These are phyloP conservation scores for Ochetophila trinervis DNA, from an alignment of 306 rosid species.

Conservation along the genomic window DNA sequence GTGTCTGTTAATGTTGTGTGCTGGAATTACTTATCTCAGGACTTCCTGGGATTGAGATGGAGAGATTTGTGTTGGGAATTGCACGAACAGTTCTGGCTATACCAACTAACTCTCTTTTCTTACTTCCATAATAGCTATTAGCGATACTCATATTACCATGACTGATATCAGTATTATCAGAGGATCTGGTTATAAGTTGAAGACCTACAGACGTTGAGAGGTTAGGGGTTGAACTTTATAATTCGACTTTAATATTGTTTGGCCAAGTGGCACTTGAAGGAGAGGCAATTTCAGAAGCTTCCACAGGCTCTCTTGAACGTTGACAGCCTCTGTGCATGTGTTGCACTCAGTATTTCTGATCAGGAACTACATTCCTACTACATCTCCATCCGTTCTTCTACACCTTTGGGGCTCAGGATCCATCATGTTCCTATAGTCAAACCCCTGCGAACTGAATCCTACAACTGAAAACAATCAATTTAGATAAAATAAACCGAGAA, in stretches of 20 bases:
- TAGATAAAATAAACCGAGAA: slow-evolving; percentile 14
- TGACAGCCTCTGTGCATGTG: slow-evolving; percentile 88
- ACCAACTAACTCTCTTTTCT: slow-evolving; percentile 14
- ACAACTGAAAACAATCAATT: slow-evolving; percentile 34
- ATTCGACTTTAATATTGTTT: slow-evolving; percentile 19
- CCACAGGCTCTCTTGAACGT: slow-evolving; percentile 99
- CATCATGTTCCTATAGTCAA: slow-evolving; percentile 34
- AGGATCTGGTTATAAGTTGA: slow-evolving; percentile 30
- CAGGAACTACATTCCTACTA: slow-evolving; percentile 37
- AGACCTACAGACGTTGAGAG: slow-evolving; percentile 27
- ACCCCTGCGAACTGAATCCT: slow-evolving; percentile 34
- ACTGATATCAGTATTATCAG: slow-evolving; percentile 1
- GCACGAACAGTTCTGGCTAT: slow-evolving; percentile 21
- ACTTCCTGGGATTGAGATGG: slow-evolving; percentile 54
- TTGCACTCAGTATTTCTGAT: slow-evolving; percentile 68
- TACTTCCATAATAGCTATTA: slow-evolving; percentile 24
- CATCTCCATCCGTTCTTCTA: slow-evolving; percentile 97
- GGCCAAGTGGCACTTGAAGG: slow-evolving; percentile 31
- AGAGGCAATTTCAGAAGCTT: slow-evolving; percentile 44
- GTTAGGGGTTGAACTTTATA: slow-evolving; percentile 24
- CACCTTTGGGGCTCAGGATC: slow-evolving; percentile 74
- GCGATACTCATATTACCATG: no score
- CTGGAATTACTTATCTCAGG: slow-evolving; percentile 38
- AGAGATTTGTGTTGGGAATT: slow-evolving; percentile 56
- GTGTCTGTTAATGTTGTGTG: slow-evolving; percentile 61